Conservation (phyloP, 2,329 filamentous ascomycete genomes). For the Rasamsonia emersonii region DNA sequence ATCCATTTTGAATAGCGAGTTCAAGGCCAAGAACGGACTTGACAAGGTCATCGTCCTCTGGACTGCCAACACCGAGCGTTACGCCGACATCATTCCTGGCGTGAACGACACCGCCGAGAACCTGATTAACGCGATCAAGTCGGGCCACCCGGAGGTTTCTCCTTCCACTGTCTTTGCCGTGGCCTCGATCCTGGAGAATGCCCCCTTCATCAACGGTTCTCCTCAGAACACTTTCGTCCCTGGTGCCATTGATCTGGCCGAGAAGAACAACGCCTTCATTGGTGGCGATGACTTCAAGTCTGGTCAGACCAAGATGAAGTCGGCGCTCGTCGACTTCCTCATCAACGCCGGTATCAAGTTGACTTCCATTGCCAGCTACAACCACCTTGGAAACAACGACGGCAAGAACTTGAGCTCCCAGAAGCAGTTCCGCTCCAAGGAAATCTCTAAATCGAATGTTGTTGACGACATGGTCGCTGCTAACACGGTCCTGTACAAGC, state of each 20-base stretch:
- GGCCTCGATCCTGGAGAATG: conserved; percentile 79
- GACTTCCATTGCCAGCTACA: conserved; percentile 97
- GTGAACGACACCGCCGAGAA: conserved; percentile 97
- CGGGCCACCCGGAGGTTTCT: conserved; percentile 81
- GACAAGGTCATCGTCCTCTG: conserved; percentile 97
- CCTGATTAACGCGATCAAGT: conserved; percentile 76
- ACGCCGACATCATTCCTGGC: conserved; percentile 75
- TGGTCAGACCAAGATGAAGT: conserved; percentile 99
- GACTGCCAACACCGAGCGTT: conserved; percentile 98
- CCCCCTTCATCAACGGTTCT: conserved; percentile 97
- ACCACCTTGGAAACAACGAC: conserved; percentile 98
- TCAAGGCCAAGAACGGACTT: conserved; percentile 75
- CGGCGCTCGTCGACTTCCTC: conserved; percentile 93
- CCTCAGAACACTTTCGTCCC: conserved; percentile 99
- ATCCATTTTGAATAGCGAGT: conserved; percentile 54
- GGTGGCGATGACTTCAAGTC: conserved; percentile 99
- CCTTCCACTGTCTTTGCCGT: conserved; percentile 95
- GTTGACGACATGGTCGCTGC: conserved; percentile 99
- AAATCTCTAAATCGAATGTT: conserved; percentile 98
- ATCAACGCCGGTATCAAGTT: conserved; percentile 99
- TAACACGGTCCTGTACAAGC: conserved; percentile 81
- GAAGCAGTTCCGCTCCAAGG: conserved; percentile 98
- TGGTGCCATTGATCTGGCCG: conserved; percentile 79
- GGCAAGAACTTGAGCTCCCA: conserved; percentile 98
- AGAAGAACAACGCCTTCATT: conserved; percentile 80